Conservation (phyloP, 805 yeast genomes). For the Pichia phayaonensis region DNA sequence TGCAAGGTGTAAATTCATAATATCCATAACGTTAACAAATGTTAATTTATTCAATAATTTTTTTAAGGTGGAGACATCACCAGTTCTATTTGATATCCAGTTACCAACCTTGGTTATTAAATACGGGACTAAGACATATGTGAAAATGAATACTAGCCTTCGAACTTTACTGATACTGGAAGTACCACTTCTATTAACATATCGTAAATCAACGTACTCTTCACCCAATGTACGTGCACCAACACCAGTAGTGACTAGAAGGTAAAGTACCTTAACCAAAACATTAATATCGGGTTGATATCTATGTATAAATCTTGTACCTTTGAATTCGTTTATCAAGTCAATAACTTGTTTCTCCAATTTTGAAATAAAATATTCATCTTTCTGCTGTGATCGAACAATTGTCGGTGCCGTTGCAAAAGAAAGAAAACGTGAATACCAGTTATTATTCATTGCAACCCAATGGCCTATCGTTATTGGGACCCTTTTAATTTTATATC, state of each 20-base stretch:
- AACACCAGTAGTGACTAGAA: slow-evolving; percentile 64
- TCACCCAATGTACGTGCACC: slow-evolving; percentile 88
- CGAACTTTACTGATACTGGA: slow-evolving; percentile 37
- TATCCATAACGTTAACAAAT: slow-evolving; percentile 41
- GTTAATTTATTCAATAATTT: slow-evolving; percentile 22
- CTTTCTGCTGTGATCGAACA: slow-evolving; percentile 90
- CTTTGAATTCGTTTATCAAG: slow-evolving; percentile 45
- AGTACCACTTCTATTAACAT: slow-evolving; percentile 48
- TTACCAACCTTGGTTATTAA: slow-evolving; percentile 26
- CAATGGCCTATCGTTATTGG: too few species aligned
- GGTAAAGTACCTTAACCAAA: slow-evolving; percentile 51
- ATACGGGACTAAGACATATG: slow-evolving; percentile 61
- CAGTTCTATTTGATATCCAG: background rate
- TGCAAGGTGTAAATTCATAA: slow-evolving; percentile 68
- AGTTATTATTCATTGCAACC: background rate
- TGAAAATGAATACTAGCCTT: slow-evolving; percentile 50
- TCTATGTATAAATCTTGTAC: slow-evolving; percentile 57
- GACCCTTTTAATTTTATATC: too few species aligned
- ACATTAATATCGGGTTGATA: slow-evolving; percentile 57
- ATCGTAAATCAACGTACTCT: slow-evolving; percentile 79
- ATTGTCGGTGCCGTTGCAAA: slow-evolving; percentile 86
- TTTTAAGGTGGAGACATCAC: slow-evolving; percentile 3
- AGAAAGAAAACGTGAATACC: slow-evolving; percentile 31
- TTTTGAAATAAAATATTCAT: slow-evolving; percentile 56
- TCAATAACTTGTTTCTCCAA: slow-evolving; percentile 50